A percentile compares a stretch with the other conserved stretches of the same genome.
phyloP scores from a whole-genome alignment of 2,329 filamentous ascomycete genomes.

The Trichoderma polysporum region DNA sequence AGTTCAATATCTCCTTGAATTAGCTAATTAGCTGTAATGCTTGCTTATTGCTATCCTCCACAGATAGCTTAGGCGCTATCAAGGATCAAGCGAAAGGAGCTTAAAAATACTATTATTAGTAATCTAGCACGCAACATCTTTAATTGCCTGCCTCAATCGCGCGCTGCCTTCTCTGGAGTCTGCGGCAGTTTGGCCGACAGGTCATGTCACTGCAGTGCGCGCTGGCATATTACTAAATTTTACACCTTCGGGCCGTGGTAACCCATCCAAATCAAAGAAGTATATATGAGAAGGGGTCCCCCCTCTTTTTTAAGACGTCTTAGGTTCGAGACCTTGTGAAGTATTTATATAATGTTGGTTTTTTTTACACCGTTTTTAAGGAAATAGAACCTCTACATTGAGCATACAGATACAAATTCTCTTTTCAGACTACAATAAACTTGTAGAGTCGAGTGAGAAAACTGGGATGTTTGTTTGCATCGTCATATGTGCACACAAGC shows the following conservation, averaged over 20 bases:
- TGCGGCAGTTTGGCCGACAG: background rate
- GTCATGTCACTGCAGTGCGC: background rate
- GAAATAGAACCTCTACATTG: background rate
- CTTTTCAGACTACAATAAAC: background rate
- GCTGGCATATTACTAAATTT: background rate
- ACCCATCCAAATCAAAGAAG: background rate
- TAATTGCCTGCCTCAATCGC: background rate
- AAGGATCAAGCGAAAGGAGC: no score
- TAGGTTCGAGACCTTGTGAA: background rate
- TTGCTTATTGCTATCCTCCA: background rate
- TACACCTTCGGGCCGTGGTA: background rate
- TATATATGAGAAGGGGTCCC: background rate
- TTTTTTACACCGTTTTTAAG: background rate
- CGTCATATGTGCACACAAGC: background rate
- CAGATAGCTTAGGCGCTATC: no score
- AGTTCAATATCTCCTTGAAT: background rate
- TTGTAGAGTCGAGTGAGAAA: background rate
- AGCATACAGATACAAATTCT: background rate
- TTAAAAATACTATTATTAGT: no score
- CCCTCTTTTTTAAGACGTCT: background rate
- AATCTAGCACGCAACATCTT: background rate
- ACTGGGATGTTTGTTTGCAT: background rate
- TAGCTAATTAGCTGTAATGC: background rate
- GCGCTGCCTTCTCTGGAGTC: background rate
- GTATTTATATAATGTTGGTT: background rate